These are phyloP conservation scores for Phytophthora capsici DNA, from an alignment of 352 stramenopile species.

Conservation along the genomic window DNA sequence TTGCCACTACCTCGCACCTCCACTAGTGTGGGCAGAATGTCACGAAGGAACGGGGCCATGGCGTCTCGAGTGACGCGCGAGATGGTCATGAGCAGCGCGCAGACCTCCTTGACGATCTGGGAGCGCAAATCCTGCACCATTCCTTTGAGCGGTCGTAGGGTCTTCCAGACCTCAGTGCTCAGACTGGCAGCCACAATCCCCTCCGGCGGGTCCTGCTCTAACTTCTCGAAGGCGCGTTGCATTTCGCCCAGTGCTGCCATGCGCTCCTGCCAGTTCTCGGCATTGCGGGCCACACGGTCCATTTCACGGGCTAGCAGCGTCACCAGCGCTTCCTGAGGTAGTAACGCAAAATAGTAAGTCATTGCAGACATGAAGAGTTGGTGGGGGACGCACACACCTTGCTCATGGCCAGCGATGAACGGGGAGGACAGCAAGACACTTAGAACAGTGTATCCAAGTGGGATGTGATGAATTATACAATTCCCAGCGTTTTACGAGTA, in stretches of 20 bases:
- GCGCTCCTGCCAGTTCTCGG: conserved; percentile 85
- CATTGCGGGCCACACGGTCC: conserved; percentile 78
- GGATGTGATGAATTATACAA: not conserved
- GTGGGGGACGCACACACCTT: conserved; percentile 1
- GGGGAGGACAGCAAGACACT: not conserved
- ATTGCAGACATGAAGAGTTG: not conserved
- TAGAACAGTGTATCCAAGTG: conserved; percentile 1
- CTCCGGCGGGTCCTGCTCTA: conserved; percentile 47
- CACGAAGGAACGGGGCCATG: conserved; percentile 79
- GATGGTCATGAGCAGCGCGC: conserved; percentile 61
- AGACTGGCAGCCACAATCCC: conserved; percentile 42
- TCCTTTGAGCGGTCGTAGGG: conserved; percentile 71
- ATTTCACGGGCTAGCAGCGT: conserved; percentile 63
- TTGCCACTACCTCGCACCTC: conserved; percentile 85
- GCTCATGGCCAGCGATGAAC: conserved; percentile 13
- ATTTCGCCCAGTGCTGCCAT: conserved; percentile 70
- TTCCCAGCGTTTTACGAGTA: not conserved
- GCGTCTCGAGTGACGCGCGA: conserved; percentile 72
- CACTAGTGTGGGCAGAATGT: conserved; percentile 74
- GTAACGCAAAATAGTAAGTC: conserved; percentile 1
- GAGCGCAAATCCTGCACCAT: conserved; percentile 84
- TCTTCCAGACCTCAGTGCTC: conserved; percentile 70
- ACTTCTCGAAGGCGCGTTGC: conserved; percentile 65
- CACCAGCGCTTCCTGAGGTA: conserved; percentile 42
- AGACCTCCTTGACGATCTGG: conserved; percentile 89